These are phyloP conservation scores for Aspergillus haitiensis DNA, from an alignment of 495 filamentous ascomycete genomes.

Conservation along the genomic window DNA sequence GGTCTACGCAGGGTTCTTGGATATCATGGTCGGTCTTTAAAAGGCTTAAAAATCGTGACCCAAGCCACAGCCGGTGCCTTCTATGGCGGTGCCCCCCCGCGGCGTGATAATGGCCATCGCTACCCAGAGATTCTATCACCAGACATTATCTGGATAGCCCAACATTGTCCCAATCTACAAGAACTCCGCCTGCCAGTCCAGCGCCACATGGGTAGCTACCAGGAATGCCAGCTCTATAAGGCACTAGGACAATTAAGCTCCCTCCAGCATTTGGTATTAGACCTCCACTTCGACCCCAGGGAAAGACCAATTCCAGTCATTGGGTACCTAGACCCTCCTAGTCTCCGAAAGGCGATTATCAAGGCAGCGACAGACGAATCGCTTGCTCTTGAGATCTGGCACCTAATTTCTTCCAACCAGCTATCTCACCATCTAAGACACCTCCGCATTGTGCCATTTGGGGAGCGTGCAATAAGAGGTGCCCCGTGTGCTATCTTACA, in stretches of 20 bases:
- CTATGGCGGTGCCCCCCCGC: neutral
- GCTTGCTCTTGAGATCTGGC: neutral
- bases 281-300: conserved; percentile 8
- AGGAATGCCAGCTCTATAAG: conserved; percentile 4
- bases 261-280: conserved; percentile 2
- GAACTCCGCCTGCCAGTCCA: conserved; percentile 6
- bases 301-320: neutral
- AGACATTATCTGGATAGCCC: neutral
- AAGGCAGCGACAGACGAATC: conserved; percentile 4
- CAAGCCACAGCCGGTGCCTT: neutral
- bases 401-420: conserved; percentile 23
- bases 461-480: neutral
- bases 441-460: neutral
- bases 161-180: neutral
- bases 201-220: conserved; percentile 1
- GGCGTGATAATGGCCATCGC: neutral
- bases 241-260: conserved; percentile 1
- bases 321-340: neutral
- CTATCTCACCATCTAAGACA: neutral
- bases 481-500: too few species aligned
- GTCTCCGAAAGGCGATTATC: conserved; percentile 3
- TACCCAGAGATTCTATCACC: neutral
- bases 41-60: neutral
- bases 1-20: neutral
- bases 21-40: neutral